Conservation (phyloP, 192 early-diverging fungal species). For the Backusella circina region DNA sequence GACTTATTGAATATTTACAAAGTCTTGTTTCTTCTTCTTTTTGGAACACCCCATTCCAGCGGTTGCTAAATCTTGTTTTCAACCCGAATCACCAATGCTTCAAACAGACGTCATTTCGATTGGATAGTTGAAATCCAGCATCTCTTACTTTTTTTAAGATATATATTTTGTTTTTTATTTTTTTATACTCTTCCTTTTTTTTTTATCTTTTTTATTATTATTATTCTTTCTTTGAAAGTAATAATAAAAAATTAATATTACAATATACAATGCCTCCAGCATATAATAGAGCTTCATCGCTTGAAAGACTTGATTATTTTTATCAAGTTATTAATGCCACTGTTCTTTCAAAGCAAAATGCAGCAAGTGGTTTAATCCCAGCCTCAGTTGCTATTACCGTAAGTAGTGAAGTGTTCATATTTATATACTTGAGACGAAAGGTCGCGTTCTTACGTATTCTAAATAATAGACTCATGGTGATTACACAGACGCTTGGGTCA, state of each 20-base stretch:
- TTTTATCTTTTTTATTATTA: neutral
- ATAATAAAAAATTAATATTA: neutral
- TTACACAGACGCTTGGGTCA: constrained; percentile 88
- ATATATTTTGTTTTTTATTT: neutral
- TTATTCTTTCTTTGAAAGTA: neutral
- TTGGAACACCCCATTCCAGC: neutral
- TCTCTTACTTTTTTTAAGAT: no score
- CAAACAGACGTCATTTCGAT: neutral
- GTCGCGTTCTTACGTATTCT: neutral
- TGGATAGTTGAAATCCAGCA: neutral
- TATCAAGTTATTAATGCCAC: constrained; percentile 69
- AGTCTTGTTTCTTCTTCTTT: neutral
- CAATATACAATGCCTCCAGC: neutral
- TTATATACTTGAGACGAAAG: neutral
- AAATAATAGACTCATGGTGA: constrained; percentile 66
- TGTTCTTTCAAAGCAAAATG: constrained; percentile 77
- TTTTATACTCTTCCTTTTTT: neutral
- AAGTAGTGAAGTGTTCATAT: constrained; percentile 6
- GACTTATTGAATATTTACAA: neutral
- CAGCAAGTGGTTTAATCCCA: constrained; percentile 81
- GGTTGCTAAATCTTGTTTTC: neutral
- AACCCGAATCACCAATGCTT: neutral
- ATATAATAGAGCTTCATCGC: constrained; percentile 1
- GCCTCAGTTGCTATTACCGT: constrained; percentile 81
- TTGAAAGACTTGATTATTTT: constrained; percentile 67